Evolutionary conservation across 352 stramenopile species (phyloP), one percentile per base, ranked within the genome.

Genomic region (Pythium insidiosum): DNA sequence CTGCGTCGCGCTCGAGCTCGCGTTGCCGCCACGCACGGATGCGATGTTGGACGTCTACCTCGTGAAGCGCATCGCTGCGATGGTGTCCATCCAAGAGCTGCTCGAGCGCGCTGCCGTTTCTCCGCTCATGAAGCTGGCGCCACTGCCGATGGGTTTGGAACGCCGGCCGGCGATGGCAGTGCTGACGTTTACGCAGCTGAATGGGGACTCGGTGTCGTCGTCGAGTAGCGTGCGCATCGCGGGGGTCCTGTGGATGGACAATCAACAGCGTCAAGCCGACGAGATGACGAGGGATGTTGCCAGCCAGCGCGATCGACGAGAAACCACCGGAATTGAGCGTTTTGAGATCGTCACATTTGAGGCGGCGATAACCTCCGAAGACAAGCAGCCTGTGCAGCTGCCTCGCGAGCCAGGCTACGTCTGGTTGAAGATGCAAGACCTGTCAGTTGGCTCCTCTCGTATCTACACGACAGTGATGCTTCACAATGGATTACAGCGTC

Each of bases 41-140:
- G 62, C 70, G 29, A 55, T 72, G 34, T 65, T 65, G 43, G 70
- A 84, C 48, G 83, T 80, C 48, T 86, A 71, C 26, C 51, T 83
- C 31, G 66, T 84, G 34, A 82, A 79, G 58, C 57, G 66, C 24
- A 61, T 47, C 0, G 31, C 54, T 1, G 57, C 80, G 33, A 58
- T 34, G 4, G 41, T 86, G 31, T 61, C 72, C 15, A 51, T 78
- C 44, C 44, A 67, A 41, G 73, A 86, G 43, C 47, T 86, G 2
- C 23, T 79, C 42, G 6, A 9, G 25, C 2, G 25, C 37, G 37
- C 21, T 1, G n/a, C n/a, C n/a, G n/a, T n/a, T n/a, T n/a, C n/a
- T n/a, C n/a, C n/a, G n/a, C n/a, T n/a, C n/a, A n/a, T n/a, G n/a
- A n/a, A n/a, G 13, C 38, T 58, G 2, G 33, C 70, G 16, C 43